Base-by-base conservation (phyloP, 305 asterid genomes). In the Fraxinus paxiana region DNA sequence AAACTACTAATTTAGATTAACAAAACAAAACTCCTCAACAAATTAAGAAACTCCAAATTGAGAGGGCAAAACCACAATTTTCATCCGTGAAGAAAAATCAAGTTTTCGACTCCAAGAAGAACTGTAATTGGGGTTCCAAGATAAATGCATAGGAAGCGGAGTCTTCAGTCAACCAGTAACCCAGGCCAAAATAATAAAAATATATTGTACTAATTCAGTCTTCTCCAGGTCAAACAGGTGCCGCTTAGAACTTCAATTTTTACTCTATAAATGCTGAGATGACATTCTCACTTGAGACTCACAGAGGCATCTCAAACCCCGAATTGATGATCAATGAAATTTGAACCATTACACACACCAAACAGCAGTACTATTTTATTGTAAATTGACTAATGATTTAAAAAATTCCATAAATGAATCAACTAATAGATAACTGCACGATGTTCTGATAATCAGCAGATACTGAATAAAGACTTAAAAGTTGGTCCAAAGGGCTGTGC, bases 391-490 rank as follows among this genome's bases (percentile, higher is more conserved):
- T 38, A 46, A 59, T 2, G 63, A n/a, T 26, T 69, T 35, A 24
- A 8, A 38, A 35, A 24, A 71, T 6, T 30, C 72, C 28, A 73
- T 31, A 69, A 30, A 26, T 26, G 13, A 12, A 51, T 54, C 22
- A 48, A 38, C 79, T 54, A 8, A 43, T 17, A 5, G 28, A 48
- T 48, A 7, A 34, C 15, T 26, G 13, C 48, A 31, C 41, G n/a
- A n/a, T 43, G 31, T 71, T 26, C 48, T 18, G 17, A 81, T 43
- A 43, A 61, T 67, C 77, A 63, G 22, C 34, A 65, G 75, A 81
- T 13, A 51, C 26, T 13, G 10, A 65, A 10, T 24, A 59, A 74
- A 12, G 51, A 38, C 13, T 61, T 15, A 4, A n/a, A 61, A 28
- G 13, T 61, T 20, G 15, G n/a, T 7, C 31, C 71, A 22, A 71